Evolutionary conservation across 305 asterid genomes (phyloP).

Genomic region (Fraxinus sp.): DNA sequence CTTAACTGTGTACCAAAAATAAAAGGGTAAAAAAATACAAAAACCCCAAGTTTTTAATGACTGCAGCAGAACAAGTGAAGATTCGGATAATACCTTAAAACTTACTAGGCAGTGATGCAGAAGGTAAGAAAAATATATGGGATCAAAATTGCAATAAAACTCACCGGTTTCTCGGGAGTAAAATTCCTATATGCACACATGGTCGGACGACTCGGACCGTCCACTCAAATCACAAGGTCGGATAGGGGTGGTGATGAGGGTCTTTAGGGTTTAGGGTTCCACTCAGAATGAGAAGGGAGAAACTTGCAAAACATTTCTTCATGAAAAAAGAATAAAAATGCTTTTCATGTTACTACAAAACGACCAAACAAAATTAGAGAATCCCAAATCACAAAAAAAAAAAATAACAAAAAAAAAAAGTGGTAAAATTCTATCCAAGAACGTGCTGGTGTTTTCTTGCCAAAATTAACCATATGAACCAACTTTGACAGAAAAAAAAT

Average conservation of each 20-base stretch:
- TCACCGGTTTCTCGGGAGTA: no score
- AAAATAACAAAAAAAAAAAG: constrained; percentile 11
- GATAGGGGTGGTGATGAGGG: no score
- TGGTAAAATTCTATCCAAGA: constrained; percentile 42
- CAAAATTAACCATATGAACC: constrained; percentile 35
- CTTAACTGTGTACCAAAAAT: not conserved
- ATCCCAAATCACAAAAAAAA: not conserved
- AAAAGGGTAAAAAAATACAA: not conserved
- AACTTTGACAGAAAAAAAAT: not conserved
- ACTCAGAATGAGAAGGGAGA: no score
- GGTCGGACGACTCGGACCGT: no score
- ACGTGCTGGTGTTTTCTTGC: constrained; percentile 50
- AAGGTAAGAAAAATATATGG: no score
- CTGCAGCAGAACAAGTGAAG: not conserved
- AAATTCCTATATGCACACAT: no score
- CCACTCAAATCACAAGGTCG: no score
- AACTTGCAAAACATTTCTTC: not conserved
- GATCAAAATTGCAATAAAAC: no score
- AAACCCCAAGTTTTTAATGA: not conserved
- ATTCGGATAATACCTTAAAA: not conserved
- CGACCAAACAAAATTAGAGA: not conserved
- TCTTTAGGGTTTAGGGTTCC: no score
- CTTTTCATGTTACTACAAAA: not conserved
- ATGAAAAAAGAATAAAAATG: not conserved
- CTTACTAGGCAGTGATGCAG: no score